These are phyloP conservation scores for Adansonia digitata DNA, from an alignment of 345 rosid genomes.

Conservation along the genomic window DNA sequence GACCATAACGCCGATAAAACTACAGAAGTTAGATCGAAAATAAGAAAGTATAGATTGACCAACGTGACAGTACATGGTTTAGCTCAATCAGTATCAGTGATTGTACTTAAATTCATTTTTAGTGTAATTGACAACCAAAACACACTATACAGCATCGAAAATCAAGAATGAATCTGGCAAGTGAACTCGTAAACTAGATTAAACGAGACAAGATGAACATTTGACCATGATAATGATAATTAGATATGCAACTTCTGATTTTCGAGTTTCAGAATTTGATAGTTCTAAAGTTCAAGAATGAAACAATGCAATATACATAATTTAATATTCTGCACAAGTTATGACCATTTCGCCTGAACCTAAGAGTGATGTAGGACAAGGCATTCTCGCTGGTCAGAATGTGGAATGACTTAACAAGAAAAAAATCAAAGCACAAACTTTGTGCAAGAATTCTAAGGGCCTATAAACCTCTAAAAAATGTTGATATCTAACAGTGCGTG, in stretches of 20 bases:
- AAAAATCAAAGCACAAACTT: background rate
- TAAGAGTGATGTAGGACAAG: background rate
- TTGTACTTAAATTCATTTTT: background rate
- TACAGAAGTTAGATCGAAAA: background rate
- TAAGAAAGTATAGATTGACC: too few species aligned
- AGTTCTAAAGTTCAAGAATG: background rate
- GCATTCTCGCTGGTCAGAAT: background rate
- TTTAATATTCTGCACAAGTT: background rate
- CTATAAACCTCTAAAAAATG: background rate
- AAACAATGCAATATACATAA: background rate
- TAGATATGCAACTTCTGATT: background rate
- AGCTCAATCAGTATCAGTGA: background rate
- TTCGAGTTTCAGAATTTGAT: background rate
- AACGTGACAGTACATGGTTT: background rate
- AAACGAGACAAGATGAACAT: background rate
- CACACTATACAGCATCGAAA: background rate
- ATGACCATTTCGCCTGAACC: too few species aligned
- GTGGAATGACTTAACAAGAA: background rate
- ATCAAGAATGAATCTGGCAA: background rate
- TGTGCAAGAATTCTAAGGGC: background rate
- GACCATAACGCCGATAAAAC: background rate
- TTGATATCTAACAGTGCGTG: background rate
- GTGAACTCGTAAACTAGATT: background rate
- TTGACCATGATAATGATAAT: background rate
- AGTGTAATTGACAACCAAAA: background rate